Evolutionary conservation across 1,284 basidiomycete genomes (phyloP), one percentile per base, ranked within the genome.

Genomic region (Irpex sp.): DNA sequence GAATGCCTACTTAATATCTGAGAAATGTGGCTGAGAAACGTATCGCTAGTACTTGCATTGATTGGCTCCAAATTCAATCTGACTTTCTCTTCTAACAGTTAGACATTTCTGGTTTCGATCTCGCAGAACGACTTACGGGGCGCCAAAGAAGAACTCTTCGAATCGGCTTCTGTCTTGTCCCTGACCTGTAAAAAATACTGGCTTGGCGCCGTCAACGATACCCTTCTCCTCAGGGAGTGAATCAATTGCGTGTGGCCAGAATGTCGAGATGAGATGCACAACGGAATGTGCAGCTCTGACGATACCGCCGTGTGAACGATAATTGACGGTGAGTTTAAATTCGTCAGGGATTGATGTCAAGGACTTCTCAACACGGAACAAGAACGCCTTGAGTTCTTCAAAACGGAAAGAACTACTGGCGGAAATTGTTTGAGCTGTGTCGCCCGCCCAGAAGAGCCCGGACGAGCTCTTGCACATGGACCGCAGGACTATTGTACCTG

Each of bases 391-490:
- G 62, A 92, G 70, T 50, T 91, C 89, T 64, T 88, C 76, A 71
- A 92, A 92, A 13, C 86, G 75, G 67, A 92, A 92, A 0, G 87
- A 83, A 61, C 87, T 89, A 0, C 89, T 90, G 1, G 83, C 80
- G 0, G 86, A 85, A 17, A 92, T 92, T 0, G 89, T 89, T 67
- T 92, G 90, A 0, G 90, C 89, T 0, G 90, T 92, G 68, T 92
- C 90, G 0, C 90, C 90, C 0, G 90, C 90, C 87, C 87, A 92
- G 68, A 91, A 90, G 21, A 89, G 73, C 0, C 90, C 90, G 59
- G 87, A 75, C 0, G 83, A 80, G 68, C 91, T 90, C 11, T 72
- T 73, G 67, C 88, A 90, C 2, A 91, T 69, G 0, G 73, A 75
- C 9, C 88, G 77, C 51, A 92, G 71, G 1, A 92, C 89, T 90